Evolutionary conservation across 495 filamentous ascomycete species (phyloP).

Genomic region (Hypoxylon rickii): DNA sequence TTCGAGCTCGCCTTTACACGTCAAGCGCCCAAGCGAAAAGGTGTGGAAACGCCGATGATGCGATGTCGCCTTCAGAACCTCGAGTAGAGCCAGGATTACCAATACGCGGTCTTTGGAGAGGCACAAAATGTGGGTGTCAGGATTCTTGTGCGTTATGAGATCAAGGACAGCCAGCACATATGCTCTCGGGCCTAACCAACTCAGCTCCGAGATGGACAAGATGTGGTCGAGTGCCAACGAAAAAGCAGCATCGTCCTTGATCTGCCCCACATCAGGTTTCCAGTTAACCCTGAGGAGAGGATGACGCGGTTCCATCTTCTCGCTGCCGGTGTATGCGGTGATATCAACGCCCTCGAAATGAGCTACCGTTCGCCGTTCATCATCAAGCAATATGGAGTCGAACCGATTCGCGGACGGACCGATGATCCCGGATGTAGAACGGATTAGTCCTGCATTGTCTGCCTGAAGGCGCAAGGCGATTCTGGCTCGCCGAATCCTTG

Average conservation of each 20-base stretch:
- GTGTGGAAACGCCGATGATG: constrained; percentile 3
- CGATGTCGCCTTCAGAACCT: constrained; percentile 2
- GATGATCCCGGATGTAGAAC: constrained; percentile 1
- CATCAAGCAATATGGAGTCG: not conserved
- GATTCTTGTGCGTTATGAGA: constrained; percentile 28
- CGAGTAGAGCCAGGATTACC: not conserved
- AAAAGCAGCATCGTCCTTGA: not conserved
- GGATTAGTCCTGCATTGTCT: not conserved
- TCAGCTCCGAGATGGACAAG: not conserved
- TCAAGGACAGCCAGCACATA: constrained; percentile 14
- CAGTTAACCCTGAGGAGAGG: constrained; percentile 32
- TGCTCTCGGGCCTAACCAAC: not conserved
- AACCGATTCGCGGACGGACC: not conserved
- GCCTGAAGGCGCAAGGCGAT: not conserved
- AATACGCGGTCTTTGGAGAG: constrained; percentile 8
- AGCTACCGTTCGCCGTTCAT: not conserved
- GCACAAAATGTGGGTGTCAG: constrained; percentile 22
- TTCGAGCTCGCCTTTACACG: constrained; percentile 6
- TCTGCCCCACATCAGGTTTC: constrained; percentile 37
- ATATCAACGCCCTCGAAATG: constrained; percentile 1
- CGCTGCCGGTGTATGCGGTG: not conserved
- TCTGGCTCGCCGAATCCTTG: not conserved
- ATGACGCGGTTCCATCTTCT: constrained; percentile 18
- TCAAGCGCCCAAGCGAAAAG: constrained; percentile 3
- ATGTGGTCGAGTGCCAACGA: not conserved